Conservation (phyloP, 306 rosid genomes). For the Herpetospermum pedunculosum region DNA sequence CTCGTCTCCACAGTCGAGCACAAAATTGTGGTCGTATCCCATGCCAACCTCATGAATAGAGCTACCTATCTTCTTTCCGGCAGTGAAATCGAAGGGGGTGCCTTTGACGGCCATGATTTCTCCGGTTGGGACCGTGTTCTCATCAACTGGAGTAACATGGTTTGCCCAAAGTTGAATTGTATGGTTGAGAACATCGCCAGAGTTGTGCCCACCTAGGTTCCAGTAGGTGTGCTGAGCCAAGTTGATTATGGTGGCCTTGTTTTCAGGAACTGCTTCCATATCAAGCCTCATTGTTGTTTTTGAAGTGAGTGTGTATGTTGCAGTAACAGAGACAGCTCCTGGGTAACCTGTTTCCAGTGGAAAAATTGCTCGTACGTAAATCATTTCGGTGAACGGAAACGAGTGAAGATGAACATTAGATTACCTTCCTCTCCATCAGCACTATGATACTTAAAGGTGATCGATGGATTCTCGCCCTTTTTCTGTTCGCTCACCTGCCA, state of each 20-base stretch:
- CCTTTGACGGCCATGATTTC: conserved; percentile 65
- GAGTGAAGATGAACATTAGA: conserved; percentile 1
- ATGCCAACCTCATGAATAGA: conserved; percentile 56
- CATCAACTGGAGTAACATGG: conserved; percentile 65
- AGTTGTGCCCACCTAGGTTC: conserved; percentile 73
- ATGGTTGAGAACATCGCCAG: conserved; percentile 64
- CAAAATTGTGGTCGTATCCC: conserved; percentile 84
- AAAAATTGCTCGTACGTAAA: neutral
- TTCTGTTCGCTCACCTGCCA: conserved; percentile 67
- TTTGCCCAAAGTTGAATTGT: conserved; percentile 57
- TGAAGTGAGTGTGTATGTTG: conserved; percentile 68
- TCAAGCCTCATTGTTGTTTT: conserved; percentile 72
- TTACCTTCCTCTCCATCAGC: conserved; percentile 89
- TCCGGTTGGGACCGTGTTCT: conserved; percentile 59
- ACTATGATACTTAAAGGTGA: conserved; percentile 70
- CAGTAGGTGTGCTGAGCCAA: conserved; percentile 20
- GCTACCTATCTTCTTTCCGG: conserved; percentile 56
- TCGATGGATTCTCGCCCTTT: conserved; percentile 50
- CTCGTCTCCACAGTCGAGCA: conserved; percentile 65
- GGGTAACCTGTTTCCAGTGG: conserved; percentile 14
- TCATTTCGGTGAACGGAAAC: neutral
- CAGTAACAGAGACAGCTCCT: conserved; percentile 59
- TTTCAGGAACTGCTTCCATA: conserved; percentile 82
- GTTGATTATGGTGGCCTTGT: conserved; percentile 65
- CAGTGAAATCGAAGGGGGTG: conserved; percentile 72